A percentile compares a stretch with the other conserved stretches of the same genome.
phyloP scores from a whole-genome alignment of 805 yeast species.

The Yarrowia osloensis region DNA sequence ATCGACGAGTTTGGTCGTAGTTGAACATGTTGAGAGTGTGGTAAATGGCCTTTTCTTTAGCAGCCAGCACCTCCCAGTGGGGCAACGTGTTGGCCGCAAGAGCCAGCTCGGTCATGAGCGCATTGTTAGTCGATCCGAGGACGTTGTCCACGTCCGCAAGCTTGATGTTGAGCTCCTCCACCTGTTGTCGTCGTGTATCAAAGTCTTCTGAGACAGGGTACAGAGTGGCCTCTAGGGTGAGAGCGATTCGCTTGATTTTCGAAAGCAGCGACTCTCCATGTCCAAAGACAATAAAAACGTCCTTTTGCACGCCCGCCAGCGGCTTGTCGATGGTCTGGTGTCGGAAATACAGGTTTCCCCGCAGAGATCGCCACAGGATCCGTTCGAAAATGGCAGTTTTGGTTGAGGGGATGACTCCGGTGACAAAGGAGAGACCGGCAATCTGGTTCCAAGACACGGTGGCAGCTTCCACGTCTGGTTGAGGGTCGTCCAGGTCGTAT shows the following conservation, averaged over 20 bases:
- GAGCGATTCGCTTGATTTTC: constrained; percentile 78
- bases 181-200: constrained; percentile 45
- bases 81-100: constrained; percentile 74
- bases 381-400: constrained; percentile 72
- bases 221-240: constrained; percentile 81
- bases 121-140: constrained; percentile 59
- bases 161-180: constrained; percentile 48
- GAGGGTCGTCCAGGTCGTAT: constrained; percentile 35
- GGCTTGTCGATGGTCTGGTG: constrained; percentile 70
- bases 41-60: constrained; percentile 82
- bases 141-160: constrained; percentile 62
- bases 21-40: constrained; percentile 75
- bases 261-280: constrained; percentile 77
- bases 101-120: constrained; percentile 73
- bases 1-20: constrained; percentile 75
- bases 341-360: constrained; percentile 86
- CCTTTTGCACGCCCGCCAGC: constrained; percentile 70
- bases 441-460: constrained; percentile 22
- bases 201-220: constrained; percentile 59
- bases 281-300: constrained; percentile 84
- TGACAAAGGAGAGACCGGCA: constrained; percentile 50
- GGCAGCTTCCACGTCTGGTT: constrained; percentile 34
- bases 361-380: constrained; percentile 86
- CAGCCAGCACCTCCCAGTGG: constrained; percentile 67
- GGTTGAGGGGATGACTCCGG: constrained; percentile 78